A percentile compares a stretch with the other conserved stretches of the same genome.
phyloP scores from a whole-genome alignment of 306 rosid species.

The Erythrophleum fordii region DNA sequence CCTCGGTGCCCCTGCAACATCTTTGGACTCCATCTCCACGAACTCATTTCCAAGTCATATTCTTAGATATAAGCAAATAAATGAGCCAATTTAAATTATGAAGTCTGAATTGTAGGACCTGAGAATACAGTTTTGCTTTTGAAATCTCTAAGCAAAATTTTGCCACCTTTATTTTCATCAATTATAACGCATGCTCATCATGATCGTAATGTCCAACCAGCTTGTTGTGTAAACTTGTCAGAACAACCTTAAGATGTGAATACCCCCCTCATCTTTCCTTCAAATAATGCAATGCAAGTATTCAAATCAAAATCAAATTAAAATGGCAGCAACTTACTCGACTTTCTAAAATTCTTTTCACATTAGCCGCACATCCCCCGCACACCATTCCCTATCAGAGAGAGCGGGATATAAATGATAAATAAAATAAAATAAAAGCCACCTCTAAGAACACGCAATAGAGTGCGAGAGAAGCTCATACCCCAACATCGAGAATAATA shows the following conservation, averaged over 20 bases:
- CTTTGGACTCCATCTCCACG: neutral
- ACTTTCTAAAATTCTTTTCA: slow-evolving; percentile 85
- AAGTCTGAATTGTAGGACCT: neutral
- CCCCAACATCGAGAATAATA: slow-evolving; percentile 88
- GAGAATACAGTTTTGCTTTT: slow-evolving; percentile 3
- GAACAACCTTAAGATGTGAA: slow-evolving; percentile 6
- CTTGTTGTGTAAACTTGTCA: neutral
- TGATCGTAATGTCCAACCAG: slow-evolving; percentile 1
- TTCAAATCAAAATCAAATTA: slow-evolving; percentile 25
- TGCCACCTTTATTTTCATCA: slow-evolving; percentile 1
- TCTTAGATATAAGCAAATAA: neutral
- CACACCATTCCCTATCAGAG: slow-evolving; percentile 69
- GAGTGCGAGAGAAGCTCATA: slow-evolving; percentile 41
- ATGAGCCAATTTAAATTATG: neutral
- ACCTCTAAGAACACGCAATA: neutral
- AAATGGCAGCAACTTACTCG: slow-evolving; percentile 57
- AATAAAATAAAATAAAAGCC: neutral
- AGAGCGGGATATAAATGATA: neutral
- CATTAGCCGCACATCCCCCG: slow-evolving; percentile 90
- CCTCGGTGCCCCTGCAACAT: neutral
- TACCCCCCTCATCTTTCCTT: slow-evolving; percentile 6
- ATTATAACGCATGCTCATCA: neutral
- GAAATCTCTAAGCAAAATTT: slow-evolving; percentile 8
- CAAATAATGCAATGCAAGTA: slow-evolving; percentile 28
- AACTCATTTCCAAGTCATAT: neutral